These are phyloP conservation scores for Arthroderma sp. DNA, from an alignment of 2,329 filamentous ascomycete species.

Conservation along the genomic window DNA sequence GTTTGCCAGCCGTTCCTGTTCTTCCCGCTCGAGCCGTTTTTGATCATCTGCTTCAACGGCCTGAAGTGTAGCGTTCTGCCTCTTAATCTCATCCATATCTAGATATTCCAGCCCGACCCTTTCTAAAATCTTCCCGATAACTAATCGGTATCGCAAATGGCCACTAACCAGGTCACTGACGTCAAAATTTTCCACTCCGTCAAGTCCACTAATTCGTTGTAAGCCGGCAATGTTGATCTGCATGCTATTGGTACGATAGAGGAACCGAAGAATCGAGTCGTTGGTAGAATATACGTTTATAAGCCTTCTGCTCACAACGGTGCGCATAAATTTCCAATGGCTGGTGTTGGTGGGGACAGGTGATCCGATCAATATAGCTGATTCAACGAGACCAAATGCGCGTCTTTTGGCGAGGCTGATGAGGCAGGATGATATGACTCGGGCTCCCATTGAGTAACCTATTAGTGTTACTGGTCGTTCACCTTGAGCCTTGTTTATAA, in stretches of 20 bases:
- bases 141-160: conserved; percentile 56
- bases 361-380: conserved; percentile 68
- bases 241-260: conserved; percentile 73
- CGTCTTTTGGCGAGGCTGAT: conserved; percentile 60
- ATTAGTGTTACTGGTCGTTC: conserved; percentile 68
- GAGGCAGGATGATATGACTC: conserved; percentile 72
- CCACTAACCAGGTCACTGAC: conserved; percentile 52
- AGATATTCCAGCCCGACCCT: conserved; percentile 58
- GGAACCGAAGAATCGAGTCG: conserved; percentile 73
- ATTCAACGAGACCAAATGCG: conserved; percentile 74
- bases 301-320: conserved; percentile 65
- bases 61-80: conserved; percentile 28
- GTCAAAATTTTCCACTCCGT: conserved; percentile 50
- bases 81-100: conserved; percentile 32
- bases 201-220: conserved; percentile 49
- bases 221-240: conserved; percentile 75
- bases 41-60: conserved; percentile 23
- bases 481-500: conserved; percentile 70
- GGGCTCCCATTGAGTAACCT: conserved; percentile 69
- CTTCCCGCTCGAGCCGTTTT: conserved; percentile 20
- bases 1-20: conserved; percentile 15
- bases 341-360: conserved; percentile 58
- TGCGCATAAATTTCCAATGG: conserved; percentile 65
- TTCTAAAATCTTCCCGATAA: conserved; percentile 53
- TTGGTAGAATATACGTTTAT: conserved; percentile 83